Evolutionary conservation across 306 rosid species (phyloP), one percentile per base, ranked within the genome.

Genomic region (Pterocarpus santalinus): DNA sequence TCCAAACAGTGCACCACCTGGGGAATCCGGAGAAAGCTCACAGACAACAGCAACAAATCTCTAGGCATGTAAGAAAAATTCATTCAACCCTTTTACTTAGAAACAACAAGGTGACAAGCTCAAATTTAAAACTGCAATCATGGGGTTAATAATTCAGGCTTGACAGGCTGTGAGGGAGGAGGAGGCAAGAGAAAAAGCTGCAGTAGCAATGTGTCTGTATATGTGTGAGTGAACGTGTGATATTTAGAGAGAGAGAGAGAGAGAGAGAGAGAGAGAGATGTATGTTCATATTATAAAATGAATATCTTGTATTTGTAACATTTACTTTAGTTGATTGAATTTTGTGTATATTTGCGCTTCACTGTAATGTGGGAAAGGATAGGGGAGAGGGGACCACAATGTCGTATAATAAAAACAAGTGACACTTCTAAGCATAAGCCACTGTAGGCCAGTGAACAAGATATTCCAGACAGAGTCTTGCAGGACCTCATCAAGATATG

Each of bases 151-250:
- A 85, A 94, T 91, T 92, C 88, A 83, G 85, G 82, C 71, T 82
- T 89, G 97, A 91, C 97, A 92, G 98, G 86, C 97, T 94, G 98
- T 94, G 90, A 84, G 64, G 87, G 82, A 85, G 82, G 85, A 69
- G 88, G 83, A 86, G 78, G 88, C 83, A 80, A 83, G 79, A 77
- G 80, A 73, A 69, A 79, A 82, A 80, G 85, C 77, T 87, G 84
- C 75, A 71, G 73, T 84, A 64, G 85, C 81, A 85, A 81, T 83
- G 87, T 86, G 69, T 73, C 73, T 81, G 69, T 60, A 38, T 81
- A 22, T 85, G 92, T 86, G 36, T 67, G 53, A 41, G 82, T 85
- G 88, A 71, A 67, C 77, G 80, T 80, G 74, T 81, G 66, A 73
- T 72, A 82, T 69, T 78, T 44, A 58, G 60, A 43, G 49, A 43